Base-by-base conservation (phyloP, 352 stramenopile genomes). In the Phytopythium litorale region DNA sequence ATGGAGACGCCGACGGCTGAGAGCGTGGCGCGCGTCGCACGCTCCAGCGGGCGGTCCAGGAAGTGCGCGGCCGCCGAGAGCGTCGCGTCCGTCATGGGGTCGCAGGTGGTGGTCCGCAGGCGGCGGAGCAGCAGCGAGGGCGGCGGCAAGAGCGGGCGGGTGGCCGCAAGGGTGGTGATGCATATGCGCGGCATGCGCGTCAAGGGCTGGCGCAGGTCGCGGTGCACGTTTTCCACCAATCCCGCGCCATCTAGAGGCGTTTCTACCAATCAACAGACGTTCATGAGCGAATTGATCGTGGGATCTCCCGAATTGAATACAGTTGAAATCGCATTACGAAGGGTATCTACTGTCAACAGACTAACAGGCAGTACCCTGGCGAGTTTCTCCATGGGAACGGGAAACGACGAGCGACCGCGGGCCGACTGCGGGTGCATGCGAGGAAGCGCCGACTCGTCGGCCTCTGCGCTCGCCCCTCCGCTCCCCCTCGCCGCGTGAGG, bases 11-110 rank as follows among this genome's bases (percentile, higher is more conserved):
- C 84, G 28, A 85, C 69, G 32, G 79, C 68, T 21, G 57, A 61
- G 35, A 92, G 75, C 71, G 89, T 71, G 19, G 71, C 75, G 37
- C 83, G 66, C 25, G 74, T 91, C 5, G 84, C 81, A 50, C 78
- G 74, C 66, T 92, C 79, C 19, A 68, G 73, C 21, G 68, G 53
- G 61, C 72, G 79, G 67, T 92, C 84, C 35, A 90, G 76, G 60
- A 88, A 92, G 35, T 76, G 80, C 53, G 73, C 55, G 40, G 6
- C 11, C 7, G 38, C 3, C 5, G 55, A 28, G 6, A 2, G 25
- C 40, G 38, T 19, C 51, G 19, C 35, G 32, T 45, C 52, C 11
- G 32, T 11, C 52, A 58, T 30, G 28, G 28, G 5, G 28, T 6
- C 7, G 11, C 0, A n/a, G 18, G 30, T 16, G 5, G 52, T 6